Evolutionary conservation across 257 asterid genomes (phyloP).

Genomic region (Nyctanthes arbortristis): DNA sequence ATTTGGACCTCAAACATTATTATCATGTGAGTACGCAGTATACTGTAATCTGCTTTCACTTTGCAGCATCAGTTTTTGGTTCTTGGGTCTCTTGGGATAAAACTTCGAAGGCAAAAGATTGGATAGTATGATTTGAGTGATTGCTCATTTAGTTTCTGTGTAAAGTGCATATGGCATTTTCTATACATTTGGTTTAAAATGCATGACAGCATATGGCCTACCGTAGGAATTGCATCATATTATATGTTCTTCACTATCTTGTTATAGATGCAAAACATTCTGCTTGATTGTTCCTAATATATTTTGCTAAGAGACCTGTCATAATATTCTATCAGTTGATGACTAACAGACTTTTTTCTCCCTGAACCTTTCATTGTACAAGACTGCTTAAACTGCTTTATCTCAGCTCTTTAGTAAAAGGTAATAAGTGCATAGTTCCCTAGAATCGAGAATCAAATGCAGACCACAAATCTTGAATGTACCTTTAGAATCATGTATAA

Average conservation of each 20-base stretch:
- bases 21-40: constrained; percentile 7
- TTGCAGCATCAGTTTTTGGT: not conserved
- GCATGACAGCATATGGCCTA: not conserved
- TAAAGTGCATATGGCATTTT: too few relatives aligned
- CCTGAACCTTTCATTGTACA: not conserved
- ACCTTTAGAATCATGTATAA: too few relatives aligned
- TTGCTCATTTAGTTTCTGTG: too few relatives aligned
- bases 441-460: too few relatives aligned
- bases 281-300: not conserved
- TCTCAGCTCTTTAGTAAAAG: too few relatives aligned
- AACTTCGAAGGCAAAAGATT: not conserved
- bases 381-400: too few relatives aligned
- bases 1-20: not conserved
- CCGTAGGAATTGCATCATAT: not conserved
- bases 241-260: not conserved
- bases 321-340: not conserved
- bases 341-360: constrained; percentile 5
- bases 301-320: not conserved
- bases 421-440: too few relatives aligned
- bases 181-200: not conserved
- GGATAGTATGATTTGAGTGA: not conserved
- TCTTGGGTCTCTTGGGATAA: constrained; percentile 1
- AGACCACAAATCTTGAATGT: too few relatives aligned
- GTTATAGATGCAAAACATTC: not conserved
- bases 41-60: constrained; percentile 5